Percentiles rank a stretch among this genome's conserved stretches.
phyloP scores from a whole-genome alignment of 805 yeast genomes.

The Deakozyma indianensis region DNA sequence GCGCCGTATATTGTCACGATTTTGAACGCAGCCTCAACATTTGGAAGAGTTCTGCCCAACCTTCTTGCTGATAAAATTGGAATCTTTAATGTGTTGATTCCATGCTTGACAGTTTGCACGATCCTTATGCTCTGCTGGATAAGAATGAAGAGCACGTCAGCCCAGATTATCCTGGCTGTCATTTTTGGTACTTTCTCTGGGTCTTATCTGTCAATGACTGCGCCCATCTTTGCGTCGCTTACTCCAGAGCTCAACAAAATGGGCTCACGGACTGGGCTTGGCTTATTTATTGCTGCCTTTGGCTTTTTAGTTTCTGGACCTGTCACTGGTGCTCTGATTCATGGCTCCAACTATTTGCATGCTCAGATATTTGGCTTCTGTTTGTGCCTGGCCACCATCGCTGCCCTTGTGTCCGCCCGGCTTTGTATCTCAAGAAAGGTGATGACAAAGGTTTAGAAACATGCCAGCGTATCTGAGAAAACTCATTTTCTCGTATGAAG shows the following conservation, averaged over 20 bases:
- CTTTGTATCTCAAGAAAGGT: background rate
- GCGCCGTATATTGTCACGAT: conserved; percentile 20
- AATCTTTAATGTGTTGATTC: conserved; percentile 26
- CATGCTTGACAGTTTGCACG: conserved; percentile 17
- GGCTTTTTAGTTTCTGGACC: background rate
- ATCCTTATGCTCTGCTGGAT: conserved; percentile 24
- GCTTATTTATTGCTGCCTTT: conserved; percentile 21
- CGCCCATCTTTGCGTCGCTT: conserved; percentile 18
- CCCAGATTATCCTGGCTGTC: conserved; percentile 16
- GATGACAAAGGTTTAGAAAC: background rate
- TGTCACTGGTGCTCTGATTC: background rate
- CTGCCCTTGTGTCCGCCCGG: background rate
- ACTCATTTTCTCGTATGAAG: too few relatives aligned
- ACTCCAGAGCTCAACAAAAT: conserved; percentile 15
- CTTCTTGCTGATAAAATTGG: conserved; percentile 33
- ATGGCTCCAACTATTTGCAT: background rate
- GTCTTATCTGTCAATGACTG: conserved; percentile 19
- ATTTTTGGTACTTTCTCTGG: conserved; percentile 21
- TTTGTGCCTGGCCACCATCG: background rate
- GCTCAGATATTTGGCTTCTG: background rate
- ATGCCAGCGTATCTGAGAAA: too few relatives aligned
- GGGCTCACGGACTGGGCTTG: conserved; percentile 40
- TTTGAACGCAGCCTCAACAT: conserved; percentile 24
- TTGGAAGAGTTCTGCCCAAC: conserved; percentile 40
- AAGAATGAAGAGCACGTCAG: conserved; percentile 16